Evolutionary conservation across 768 basidiomycete species (phyloP).

Genomic region (Xerocomellus intermedius): DNA sequence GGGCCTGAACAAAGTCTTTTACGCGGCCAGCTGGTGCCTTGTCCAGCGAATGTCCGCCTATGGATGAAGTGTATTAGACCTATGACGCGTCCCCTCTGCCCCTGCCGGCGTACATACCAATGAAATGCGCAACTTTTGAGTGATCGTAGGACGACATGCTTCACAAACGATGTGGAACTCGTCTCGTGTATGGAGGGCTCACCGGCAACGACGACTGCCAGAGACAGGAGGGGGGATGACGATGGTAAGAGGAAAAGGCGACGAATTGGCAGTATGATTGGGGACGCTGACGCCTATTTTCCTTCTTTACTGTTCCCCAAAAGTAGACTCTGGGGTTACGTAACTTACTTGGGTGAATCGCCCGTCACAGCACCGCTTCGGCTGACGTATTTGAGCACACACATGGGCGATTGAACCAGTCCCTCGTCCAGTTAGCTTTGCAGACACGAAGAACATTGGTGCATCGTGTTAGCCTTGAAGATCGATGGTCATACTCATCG

Average conservation of each 20-base stretch:
- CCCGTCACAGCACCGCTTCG: too few relatives aligned
- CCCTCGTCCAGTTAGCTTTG: not conserved
- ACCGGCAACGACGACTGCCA: slow-evolving; percentile 7
- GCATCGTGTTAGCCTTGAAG: slow-evolving; percentile 15
- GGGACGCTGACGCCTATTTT: slow-evolving; percentile 18
- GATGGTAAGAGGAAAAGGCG: slow-evolving; percentile 20
- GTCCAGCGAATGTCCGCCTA: slow-evolving; percentile 92
- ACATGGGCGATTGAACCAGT: not conserved
- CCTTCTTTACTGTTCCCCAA: slow-evolving; percentile 26
- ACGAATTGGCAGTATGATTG: slow-evolving; percentile 7
- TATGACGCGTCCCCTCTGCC: slow-evolving; percentile 5
- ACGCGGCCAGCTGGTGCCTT: slow-evolving; percentile 77
- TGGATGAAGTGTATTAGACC: slow-evolving; percentile 6
- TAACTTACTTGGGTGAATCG: slow-evolving; percentile 8
- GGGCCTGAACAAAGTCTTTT: slow-evolving; percentile 83
- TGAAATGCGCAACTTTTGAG: slow-evolving; percentile 61
- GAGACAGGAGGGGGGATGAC: slow-evolving; percentile 9
- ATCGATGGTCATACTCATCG: slow-evolving; percentile 11
- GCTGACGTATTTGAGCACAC: too few relatives aligned
- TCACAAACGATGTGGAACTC: slow-evolving; percentile 5
- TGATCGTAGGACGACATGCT: slow-evolving; percentile 47
- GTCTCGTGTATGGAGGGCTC: slow-evolving; percentile 7
- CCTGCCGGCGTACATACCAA: slow-evolving; percentile 41
- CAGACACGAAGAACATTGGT: not conserved
- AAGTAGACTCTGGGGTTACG: slow-evolving; percentile 33